Conservation (phyloP, 345 rosid genomes). For the Mallotus nudiflorus region DNA sequence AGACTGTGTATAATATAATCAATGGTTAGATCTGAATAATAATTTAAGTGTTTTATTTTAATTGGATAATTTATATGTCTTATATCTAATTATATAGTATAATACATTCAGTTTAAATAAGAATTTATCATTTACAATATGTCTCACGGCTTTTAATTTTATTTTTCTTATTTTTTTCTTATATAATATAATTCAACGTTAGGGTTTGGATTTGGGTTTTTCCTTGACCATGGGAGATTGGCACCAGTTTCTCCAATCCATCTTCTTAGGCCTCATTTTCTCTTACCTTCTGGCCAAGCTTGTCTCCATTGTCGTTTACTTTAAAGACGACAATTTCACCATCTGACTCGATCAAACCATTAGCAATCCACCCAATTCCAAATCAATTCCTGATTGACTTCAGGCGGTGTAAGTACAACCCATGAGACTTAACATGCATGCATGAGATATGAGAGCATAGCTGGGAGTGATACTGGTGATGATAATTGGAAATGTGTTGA, state of each 20-base stretch:
- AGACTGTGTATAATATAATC: no score
- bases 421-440: constrained; percentile 68
- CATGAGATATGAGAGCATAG: constrained; percentile 57
- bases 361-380: constrained; percentile 20
- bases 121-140: no score
- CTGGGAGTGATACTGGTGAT: constrained; percentile 40
- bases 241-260: constrained; percentile 71
- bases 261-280: constrained; percentile 72
- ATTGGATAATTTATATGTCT: no score
- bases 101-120: no score
- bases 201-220: constrained; percentile 25
- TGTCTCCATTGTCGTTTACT: constrained; percentile 75
- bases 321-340: constrained; percentile 73
- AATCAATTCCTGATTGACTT: background rate
- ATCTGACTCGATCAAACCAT: constrained; percentile 42
- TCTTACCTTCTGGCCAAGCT: constrained; percentile 91
- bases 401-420: constrained; percentile 7
- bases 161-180: no score
- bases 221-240: constrained; percentile 60
- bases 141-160: no score
- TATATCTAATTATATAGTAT: no score
- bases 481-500: constrained; percentile 98
- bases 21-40: no score
- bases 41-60: no score
- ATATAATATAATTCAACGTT: no score